Evolutionary conservation across 192 early-diverging fungal genomes (phyloP).

Genomic region (Diversispora eburnea): DNA sequence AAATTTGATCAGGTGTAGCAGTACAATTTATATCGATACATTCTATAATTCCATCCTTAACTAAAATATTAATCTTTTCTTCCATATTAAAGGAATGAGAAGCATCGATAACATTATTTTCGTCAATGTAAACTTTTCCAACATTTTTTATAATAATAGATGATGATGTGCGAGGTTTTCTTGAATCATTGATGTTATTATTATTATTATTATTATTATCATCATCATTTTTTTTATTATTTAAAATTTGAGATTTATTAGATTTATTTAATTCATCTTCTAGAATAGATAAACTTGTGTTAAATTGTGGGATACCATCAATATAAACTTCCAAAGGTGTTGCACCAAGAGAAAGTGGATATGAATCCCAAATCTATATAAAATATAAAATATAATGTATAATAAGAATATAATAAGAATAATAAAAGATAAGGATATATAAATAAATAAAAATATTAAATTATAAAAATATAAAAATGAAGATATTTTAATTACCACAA

Average conservation of each 20-base stretch:
- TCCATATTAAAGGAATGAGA: conserved; percentile 2
- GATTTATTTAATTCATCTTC: not conserved
- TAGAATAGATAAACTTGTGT: conserved; percentile 20
- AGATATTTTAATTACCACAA: conserved; percentile 40
- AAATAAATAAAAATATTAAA: not conserved
- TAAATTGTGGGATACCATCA: conserved; percentile 65
- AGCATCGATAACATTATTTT: conserved; percentile 6
- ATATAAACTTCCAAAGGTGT: conserved; percentile 70
- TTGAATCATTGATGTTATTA: conserved; percentile 1
- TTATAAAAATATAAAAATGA: not conserved
- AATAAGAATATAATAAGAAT: not conserved
- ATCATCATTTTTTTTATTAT: not conserved
- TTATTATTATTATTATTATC: conserved; percentile 2
- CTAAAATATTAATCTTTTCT: conserved; percentile 30
- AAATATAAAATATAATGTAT: too few species aligned
- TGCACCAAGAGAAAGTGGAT: conserved; percentile 66
- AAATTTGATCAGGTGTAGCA: conserved; percentile 28
- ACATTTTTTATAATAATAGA: conserved; percentile 44
- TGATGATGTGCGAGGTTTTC: conserved; percentile 31
- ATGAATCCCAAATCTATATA: conserved; percentile 64
- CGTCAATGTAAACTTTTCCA: conserved; percentile 33
- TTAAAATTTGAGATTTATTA: not conserved
- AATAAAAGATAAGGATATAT: too few species aligned
- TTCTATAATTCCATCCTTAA: conserved; percentile 34
- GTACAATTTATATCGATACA: conserved; percentile 36